Evolutionary conservation across 345 rosid genomes (phyloP).

Genomic region (Anastatica hierochuntica): DNA sequence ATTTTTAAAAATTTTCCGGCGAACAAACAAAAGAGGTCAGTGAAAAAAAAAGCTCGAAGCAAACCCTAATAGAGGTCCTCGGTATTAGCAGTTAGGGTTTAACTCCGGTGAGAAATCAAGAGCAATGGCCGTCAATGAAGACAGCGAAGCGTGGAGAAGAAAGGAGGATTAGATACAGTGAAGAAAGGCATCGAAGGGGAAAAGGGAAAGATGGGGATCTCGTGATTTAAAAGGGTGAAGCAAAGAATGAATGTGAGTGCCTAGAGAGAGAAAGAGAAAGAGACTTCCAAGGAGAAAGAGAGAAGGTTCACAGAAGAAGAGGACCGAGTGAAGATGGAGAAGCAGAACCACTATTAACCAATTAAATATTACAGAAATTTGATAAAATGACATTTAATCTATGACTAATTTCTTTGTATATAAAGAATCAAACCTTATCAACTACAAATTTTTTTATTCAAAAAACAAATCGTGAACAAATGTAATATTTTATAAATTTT

Average conservation of each 20-base stretch:
- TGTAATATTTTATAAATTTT: no score
- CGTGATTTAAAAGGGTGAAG: slow-evolving; percentile 61
- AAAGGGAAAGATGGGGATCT: slow-evolving; percentile 50
- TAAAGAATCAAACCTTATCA: no score
- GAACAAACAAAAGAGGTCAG: neutral
- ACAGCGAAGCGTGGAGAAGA: slow-evolving; percentile 14
- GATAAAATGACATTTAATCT: no score
- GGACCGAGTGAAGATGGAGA: slow-evolving; percentile 23
- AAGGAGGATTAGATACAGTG: slow-evolving; percentile 12
- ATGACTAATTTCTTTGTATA: no score
- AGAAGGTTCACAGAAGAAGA: slow-evolving; percentile 31
- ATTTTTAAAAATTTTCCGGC: slow-evolving; percentile 21
- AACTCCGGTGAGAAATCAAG: slow-evolving; percentile 1
- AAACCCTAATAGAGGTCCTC: slow-evolving; percentile 8
- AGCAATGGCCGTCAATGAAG: slow-evolving; percentile 33
- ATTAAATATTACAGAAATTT: neutral
- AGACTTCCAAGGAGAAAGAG: slow-evolving; percentile 7
- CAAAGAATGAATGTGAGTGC: slow-evolving; percentile 53
- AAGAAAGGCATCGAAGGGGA: slow-evolving; percentile 2
- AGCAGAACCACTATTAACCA: slow-evolving; percentile 8
- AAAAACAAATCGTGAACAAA: no score
- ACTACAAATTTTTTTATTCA: no score
- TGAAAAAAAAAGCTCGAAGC: neutral
- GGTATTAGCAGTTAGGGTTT: slow-evolving; percentile 2
- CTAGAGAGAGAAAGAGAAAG: slow-evolving; percentile 25